Evolutionary conservation across 306 rosid species (phyloP), one percentile per base, ranked within the genome.

Genomic region (Quercus suber): DNA sequence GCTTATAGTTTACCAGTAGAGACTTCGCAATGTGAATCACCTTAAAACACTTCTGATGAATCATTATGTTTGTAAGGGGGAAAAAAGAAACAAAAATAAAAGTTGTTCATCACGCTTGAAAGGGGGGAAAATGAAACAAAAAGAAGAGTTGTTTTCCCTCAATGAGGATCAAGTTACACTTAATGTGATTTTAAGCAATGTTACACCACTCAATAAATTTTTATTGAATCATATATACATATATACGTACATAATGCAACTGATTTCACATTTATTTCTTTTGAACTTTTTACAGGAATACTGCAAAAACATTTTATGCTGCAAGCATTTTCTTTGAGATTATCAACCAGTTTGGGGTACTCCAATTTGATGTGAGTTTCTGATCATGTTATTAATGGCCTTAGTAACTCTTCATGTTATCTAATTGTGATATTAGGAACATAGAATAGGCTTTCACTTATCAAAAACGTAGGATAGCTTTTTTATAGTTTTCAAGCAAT

Each of bases 281-380:
- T n/a, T 51, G 31, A 76, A 58, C 59, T 73, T 76, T 75, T 77
- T 80, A 76, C 89, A 96, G 98, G 96, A 92, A 49, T 80, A 96
- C 99, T 7, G 99, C 99, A n/a, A 96, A 92, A 90, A 93, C 98
- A 43, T 96, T 96, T 88, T 96, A 96, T 76, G 99, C 99, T 73
- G 99, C 99, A 61, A 93, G 98, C 92, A 93, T 96, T 75, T 96
- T 96, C 83, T 93, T 96, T 81, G 99, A 96, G 90, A 90, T 96
- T 85, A 76, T 91, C 80, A 88, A 92, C 82, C 99, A 96, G 83
- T 96, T 96, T 77, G 98, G 99, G 41, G 63, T 49, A 30, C 85
- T 91, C 81, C 97, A 82, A 79, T 97, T 98, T 60, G 97, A 96
- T 87, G 99, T 96, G 76, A 78, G 99, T 90, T 83, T 80, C 84